A percentile compares a stretch with the other conserved stretches of the same genome.
phyloP scores from a whole-genome alignment of 257 asterid species.

The Solanum pimpinellifolium region DNA sequence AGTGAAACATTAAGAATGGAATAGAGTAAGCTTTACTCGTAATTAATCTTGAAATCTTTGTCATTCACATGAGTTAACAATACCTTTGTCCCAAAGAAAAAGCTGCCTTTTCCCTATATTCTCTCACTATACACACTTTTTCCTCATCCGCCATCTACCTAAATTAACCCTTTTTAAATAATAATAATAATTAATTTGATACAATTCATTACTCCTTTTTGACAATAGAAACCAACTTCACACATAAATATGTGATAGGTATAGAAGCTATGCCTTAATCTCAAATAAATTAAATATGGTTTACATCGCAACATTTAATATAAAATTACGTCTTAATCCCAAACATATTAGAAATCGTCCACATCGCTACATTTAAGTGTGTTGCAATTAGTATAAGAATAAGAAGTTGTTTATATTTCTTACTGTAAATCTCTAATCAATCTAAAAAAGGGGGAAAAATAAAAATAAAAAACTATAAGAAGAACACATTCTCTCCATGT shows the following conservation, averaged over 20 bases:
- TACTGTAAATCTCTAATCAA: not conserved
- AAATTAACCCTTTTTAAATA: not conserved
- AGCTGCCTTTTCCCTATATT: not conserved
- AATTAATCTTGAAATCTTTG: conserved; percentile 35
- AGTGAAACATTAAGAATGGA: not conserved
- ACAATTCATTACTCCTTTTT: not conserved
- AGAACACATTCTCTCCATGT: conserved; percentile 68
- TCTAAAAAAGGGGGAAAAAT: not conserved
- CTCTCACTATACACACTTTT: not conserved
- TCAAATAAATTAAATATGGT: not conserved
- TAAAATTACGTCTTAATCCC: not conserved
- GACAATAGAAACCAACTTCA: not conserved
- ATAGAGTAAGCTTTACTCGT: conserved; percentile 20
- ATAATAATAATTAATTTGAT: too few species aligned
- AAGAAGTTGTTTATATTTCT: not conserved
- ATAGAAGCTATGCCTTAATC: not conserved
- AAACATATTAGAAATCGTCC: not conserved
- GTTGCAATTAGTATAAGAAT: not conserved
- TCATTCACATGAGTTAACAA: conserved; percentile 1
- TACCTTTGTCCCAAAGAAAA: conserved; percentile 8
- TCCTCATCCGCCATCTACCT: not conserved
- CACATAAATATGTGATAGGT: not conserved
- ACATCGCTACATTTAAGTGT: not conserved
- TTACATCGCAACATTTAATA: not conserved
- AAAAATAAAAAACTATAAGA: not conserved